phyloP scores from a whole-genome alignment of 768 basidiomycete genomes.

The Leccinum pellstonianum region DNA sequence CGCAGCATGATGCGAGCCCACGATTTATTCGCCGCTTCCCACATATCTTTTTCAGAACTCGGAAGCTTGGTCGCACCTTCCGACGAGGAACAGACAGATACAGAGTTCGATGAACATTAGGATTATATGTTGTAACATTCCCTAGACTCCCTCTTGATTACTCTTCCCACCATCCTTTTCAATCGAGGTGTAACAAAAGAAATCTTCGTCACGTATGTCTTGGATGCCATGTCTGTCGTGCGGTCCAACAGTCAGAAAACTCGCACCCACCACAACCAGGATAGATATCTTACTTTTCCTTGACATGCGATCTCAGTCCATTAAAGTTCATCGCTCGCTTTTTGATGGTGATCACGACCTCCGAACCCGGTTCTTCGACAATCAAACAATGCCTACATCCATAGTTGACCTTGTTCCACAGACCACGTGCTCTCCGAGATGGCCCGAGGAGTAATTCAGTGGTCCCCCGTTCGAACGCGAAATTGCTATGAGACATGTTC shows the following conservation, averaged over 20 bases:
- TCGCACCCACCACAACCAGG: background rate
- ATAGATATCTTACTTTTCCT: slow-evolving; percentile 45
- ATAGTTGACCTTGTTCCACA: slow-evolving; percentile 40
- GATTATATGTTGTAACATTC: background rate
- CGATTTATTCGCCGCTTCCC: slow-evolving; percentile 26
- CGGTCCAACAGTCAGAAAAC: background rate
- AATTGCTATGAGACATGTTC: background rate
- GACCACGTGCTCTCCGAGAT: slow-evolving; percentile 19
- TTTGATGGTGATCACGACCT: slow-evolving; percentile 1
- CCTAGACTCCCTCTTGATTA: background rate
- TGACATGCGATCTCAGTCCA: slow-evolving; percentile 61
- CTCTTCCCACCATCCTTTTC: background rate
- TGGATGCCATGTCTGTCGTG: slow-evolving; percentile 47
- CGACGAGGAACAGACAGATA: background rate
- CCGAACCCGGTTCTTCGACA: background rate
- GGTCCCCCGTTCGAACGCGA: slow-evolving; percentile 27
- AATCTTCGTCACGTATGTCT: slow-evolving; percentile 54
- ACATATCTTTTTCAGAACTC: slow-evolving; percentile 28
- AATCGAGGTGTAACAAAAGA: slow-evolving; percentile 32
- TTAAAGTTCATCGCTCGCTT: slow-evolving; percentile 45
- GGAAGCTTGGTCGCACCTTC: slow-evolving; percentile 23
- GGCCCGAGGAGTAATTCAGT: slow-evolving; percentile 20
- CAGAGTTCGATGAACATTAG: background rate
- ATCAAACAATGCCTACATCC: slow-evolving; percentile 54
- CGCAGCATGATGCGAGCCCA: slow-evolving; percentile 22